Base-by-base conservation (phyloP, 306 rosid species). In the Medicago ruthenica region DNA sequence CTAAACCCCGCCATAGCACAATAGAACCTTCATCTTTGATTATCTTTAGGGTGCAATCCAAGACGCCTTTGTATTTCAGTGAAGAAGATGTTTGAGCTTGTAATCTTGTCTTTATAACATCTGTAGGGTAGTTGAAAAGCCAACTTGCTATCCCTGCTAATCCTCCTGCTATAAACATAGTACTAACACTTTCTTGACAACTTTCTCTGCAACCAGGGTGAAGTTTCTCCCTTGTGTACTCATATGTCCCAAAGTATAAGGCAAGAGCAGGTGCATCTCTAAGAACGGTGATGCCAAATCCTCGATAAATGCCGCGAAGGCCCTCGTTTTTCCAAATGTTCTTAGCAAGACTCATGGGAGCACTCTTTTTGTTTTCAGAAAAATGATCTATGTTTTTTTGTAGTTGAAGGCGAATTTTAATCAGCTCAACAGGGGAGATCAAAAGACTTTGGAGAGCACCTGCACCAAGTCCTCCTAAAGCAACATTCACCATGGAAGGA, bases 121-220 rank as follows among this genome's bases (percentile, higher is more conserved):
- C 98, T 1, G 89, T 74, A 16, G 93, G 97, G 70, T 92, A 90
- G 58, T 89, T 86, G 15, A 79, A 88, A 16, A 86, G 41, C 96
- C 97, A 95, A 71, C 97, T 91, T 3, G 90, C 87, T 3, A 91
- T 93, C 53, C 98, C 97, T 0, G 97, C 98, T 1, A 92, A 73
- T 47, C 97, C 97, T 68, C 97, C 96, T 7, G 96, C 78, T 7
- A 85, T n/a, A 50, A 92, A 15, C 97, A 92, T 95, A 42, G 98
- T 95, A 4, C 68, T 34, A 53, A 86, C 41, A 73, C 84, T 84
- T 63, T 95, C 97, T 78, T 84, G 27, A 34, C 90, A 40, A 2
- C 78, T 66, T 64, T 70, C 84, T 74, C 98, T 68, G 34, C 97
- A 90, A 17, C 93, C 95, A 0, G 97, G 97, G 57, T 92, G 98